Percentiles rank a stretch among this genome's conserved stretches.
Conservation (phyloP, 371 early-diverging fungal genomes). For the Saksenaea vasiformis region DNA sequence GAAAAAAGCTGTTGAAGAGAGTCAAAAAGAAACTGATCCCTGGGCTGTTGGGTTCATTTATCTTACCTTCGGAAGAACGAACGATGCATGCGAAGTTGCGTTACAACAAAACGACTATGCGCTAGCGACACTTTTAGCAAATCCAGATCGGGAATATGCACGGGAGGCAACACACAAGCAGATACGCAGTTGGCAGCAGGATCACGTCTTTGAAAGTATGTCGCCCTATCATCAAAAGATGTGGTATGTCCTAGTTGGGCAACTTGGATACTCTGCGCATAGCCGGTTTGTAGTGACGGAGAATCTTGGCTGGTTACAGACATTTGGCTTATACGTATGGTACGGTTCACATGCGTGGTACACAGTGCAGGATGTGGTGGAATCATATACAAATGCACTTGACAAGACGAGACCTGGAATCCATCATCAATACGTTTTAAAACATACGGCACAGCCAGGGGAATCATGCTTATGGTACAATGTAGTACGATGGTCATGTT, state of each 20-base stretch:
- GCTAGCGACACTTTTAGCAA: slow-evolving; percentile 70
- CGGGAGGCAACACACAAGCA: background rate
- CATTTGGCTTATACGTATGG: background rate
- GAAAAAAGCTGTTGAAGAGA: slow-evolving; percentile 11
- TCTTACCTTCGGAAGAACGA: slow-evolving; percentile 50
- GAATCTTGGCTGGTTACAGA: background rate
- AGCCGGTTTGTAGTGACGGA: background rate
- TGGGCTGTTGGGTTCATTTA: slow-evolving; percentile 42
- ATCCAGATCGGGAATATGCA: slow-evolving; percentile 57
- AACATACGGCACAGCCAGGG: background rate
- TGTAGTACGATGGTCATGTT: background rate
- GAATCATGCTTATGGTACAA: background rate
- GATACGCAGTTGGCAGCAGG: background rate
- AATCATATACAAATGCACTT: background rate
- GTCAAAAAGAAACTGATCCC: slow-evolving; percentile 16
- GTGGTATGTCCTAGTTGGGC: background rate
- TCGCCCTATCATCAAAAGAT: background rate
- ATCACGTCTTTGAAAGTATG: background rate
- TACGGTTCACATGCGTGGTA: background rate
- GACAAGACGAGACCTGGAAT: background rate
- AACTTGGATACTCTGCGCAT: background rate
- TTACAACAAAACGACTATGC: slow-evolving; percentile 56
- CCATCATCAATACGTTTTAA: background rate
- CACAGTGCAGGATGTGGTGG: background rate
- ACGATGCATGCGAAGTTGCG: slow-evolving; percentile 60